A percentile compares a stretch with the other conserved stretches of the same genome.
Evolutionary conservation across 805 yeast species (phyloP).

Genomic region (Cyberlindnera euphorbiiphila): DNA sequence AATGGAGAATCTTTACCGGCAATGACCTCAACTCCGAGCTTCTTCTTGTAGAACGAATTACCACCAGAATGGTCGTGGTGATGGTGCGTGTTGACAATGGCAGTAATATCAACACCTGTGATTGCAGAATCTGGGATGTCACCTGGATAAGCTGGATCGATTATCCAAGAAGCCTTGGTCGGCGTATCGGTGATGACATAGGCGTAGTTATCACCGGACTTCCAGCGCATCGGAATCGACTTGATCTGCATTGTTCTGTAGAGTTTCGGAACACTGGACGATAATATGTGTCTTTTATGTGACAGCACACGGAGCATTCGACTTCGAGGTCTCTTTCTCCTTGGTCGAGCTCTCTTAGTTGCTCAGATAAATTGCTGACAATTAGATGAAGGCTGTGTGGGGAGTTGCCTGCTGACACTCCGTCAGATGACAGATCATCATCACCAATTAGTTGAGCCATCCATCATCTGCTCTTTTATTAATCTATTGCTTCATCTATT

Average conservation of each 20-base stretch:
- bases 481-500: background rate
- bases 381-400: background rate
- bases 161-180: constrained; percentile 69
- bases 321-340: background rate
- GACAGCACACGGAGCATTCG: background rate
- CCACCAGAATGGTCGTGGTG: constrained; percentile 96
- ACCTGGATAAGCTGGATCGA: constrained; percentile 88
- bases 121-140: constrained; percentile 50
- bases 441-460: too few relatives aligned
- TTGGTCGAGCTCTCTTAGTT: too few relatives aligned
- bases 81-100: constrained; percentile 93
- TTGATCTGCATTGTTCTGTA: constrained; percentile 71
- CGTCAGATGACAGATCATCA: background rate
- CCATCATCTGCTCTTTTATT: background rate
- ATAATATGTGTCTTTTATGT: background rate
- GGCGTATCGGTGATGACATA: constrained; percentile 69
- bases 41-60: constrained; percentile 39
- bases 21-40: constrained; percentile 52
- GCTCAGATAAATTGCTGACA: background rate
- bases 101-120: constrained; percentile 47
- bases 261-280: background rate
- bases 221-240: constrained; percentile 92
- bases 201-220: constrained; percentile 85
- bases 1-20: constrained; percentile 81
- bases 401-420: background rate